These are phyloP conservation scores for Dioscorea alata DNA, from an alignment of 106 monocot species.

Conservation along the genomic window DNA sequence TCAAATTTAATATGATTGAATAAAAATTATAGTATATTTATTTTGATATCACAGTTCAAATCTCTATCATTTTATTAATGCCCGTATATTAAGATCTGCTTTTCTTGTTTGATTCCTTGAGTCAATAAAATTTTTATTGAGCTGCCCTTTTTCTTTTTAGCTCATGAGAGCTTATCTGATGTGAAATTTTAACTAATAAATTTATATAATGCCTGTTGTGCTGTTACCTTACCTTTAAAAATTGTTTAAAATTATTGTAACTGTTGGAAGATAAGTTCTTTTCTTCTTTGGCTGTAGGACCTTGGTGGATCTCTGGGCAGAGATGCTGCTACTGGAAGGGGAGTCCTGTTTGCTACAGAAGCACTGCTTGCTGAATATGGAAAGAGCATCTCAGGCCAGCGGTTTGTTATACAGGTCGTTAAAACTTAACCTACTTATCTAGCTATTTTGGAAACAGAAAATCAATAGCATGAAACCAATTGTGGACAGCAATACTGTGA, in stretches of 20 bases:
- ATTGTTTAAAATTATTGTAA: neutral
- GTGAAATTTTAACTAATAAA: neutral
- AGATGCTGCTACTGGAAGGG: constrained; percentile 91
- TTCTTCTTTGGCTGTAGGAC: constrained; percentile 38
- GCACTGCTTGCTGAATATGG: constrained; percentile 87
- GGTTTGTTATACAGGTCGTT: constrained; percentile 83
- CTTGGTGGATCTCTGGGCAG: constrained; percentile 94
- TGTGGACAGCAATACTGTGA: too few species aligned
- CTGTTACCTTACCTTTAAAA: too few species aligned
- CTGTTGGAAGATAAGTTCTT: neutral
- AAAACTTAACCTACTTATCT: too few species aligned
- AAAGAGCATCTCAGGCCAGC: constrained; percentile 70
- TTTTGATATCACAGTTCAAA: neutral
- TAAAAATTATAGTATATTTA: neutral
- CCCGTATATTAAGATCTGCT: too few species aligned
- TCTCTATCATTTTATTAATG: too few species aligned
- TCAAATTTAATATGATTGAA: neutral
- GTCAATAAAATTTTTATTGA: neutral
- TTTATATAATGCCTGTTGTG: neutral
- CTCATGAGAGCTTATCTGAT: neutral
- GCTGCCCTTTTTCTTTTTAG: neutral
- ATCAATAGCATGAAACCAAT: too few species aligned
- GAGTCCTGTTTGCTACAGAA: constrained; percentile 84
- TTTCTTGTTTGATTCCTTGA: neutral
- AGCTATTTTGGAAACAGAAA: too few species aligned